Base-by-base conservation (phyloP, 2,329 filamentous ascomycete species). In the Talaromyces sp. region DNA sequence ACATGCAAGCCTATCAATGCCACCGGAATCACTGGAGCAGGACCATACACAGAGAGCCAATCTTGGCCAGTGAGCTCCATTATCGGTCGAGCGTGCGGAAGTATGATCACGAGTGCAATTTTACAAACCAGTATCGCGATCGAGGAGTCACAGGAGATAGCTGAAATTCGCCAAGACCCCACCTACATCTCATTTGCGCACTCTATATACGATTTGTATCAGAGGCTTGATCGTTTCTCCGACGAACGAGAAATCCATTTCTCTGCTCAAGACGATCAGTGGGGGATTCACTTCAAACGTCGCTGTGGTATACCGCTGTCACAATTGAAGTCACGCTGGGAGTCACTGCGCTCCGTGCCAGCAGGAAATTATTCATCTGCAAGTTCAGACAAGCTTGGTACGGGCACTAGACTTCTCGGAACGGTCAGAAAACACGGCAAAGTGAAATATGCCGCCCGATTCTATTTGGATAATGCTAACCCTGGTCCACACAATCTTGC, bases 231-330 rank as follows among this genome's bases (percentile, higher is more conserved):
- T 21, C 39, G 10, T 35, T 55, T 63, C 50, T 57, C 43, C 41
- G 35, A 48, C 39, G 43, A 56, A 19, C 59, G 59, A 28, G 39
- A 53, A 28, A 59, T 65, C 11, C 58, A 59, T 40, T 64, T 65
- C 53, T 50, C 57, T 22, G 63, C 63, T 43, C 61, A 62, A 51
- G 54, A 65, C 45, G 61, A 63, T 36, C 54, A 59, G 41, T 65
- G 62, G 62, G 61, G 61, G 25, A 40, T 35, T 8, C 46, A 61
- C 33, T 61, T 57, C 56, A 53, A 56, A 39, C 50, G 39, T 19
- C 60, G 63, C 15, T 52, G 56, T 19, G 61, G 58, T 7, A 40
- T 63, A 35, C 60, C 61, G 5, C 58, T 64, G 15, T 41, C 57
- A 45, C 52, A 59, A 37, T 61, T 53, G 43, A 59, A 63, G 40